Evolutionary conservation across 75 land plant species (phyloP).

Genomic region (Cupressus sempervirens): DNA sequence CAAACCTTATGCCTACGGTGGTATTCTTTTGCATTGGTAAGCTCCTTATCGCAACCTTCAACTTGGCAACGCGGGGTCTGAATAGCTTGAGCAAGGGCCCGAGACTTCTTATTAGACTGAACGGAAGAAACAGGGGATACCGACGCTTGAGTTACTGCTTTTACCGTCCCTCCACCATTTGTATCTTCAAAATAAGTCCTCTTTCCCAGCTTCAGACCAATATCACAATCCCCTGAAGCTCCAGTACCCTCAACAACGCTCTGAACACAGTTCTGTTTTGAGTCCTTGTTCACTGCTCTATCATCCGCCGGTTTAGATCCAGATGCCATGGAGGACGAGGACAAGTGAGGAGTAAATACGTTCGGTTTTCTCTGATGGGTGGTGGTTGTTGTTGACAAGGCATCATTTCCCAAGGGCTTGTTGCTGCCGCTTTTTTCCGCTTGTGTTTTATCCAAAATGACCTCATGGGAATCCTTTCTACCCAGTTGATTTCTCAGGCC

Average conservation of each 20-base stretch:
- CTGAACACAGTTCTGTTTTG: background rate
- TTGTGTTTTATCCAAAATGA: background rate
- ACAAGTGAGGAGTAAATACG: background rate
- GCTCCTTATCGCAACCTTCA: constrained; percentile 71
- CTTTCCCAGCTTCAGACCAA: constrained; percentile 12
- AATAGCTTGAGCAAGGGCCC: constrained; percentile 16
- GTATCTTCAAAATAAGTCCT: constrained; percentile 9
- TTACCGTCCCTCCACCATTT: constrained; percentile 9
- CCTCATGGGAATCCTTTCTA: constrained; percentile 3
- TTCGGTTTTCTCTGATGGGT: background rate
- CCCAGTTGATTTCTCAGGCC: constrained; percentile 3
- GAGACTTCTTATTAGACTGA: constrained; percentile 33
- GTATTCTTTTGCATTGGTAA: constrained; percentile 59
- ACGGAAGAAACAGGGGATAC: constrained; percentile 12
- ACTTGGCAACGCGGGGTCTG: constrained; percentile 58
- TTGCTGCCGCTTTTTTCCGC: background rate
- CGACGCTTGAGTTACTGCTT: background rate
- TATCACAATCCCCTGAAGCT: constrained; percentile 2
- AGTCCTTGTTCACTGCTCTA: background rate
- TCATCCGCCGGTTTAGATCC: constrained; percentile 3
- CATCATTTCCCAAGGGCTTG: background rate
- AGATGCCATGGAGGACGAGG: background rate
- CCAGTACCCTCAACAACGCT: constrained; percentile 6
- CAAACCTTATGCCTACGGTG: constrained; percentile 70
- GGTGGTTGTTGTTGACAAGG: background rate